Evolutionary conservation across 306 rosid genomes (phyloP), one percentile per base, ranked within the genome.

Genomic region (Echinosophora koreensis): DNA sequence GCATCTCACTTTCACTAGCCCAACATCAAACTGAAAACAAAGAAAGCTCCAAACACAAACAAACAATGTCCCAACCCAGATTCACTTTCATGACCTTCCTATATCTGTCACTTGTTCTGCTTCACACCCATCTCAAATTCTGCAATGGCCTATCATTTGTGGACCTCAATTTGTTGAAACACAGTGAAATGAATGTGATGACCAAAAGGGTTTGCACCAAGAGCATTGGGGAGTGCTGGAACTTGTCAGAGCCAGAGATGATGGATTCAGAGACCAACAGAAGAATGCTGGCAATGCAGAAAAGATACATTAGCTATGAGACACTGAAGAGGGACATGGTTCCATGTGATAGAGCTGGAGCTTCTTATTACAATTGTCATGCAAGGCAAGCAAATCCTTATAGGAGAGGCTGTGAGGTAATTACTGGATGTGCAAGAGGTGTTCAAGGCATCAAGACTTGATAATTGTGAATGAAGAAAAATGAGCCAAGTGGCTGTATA

Each of bases 351-450:
- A 90, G 58, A 30, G 80, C 92, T 13, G 98, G 98, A 3, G 93
- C 90, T 90, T 88, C 98, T 1, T 95, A 95, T 86, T 95, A 95
- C 78, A 89, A 88, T 71, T 95, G 98, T 47, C 90, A 92, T 77
- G 75, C 87, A 61, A 88, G 78, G 12, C 86, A 30, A 44, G 97
- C 92, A 2, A 85, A 95, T 77, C 94, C 90, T 54, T 95, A 95
- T 59, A 73, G 32, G 4, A 84, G 98, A 84, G 98, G 98, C 13
- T 95, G 98, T 63, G 97, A 88, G 77, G 84, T 90, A 11, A 95
- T 95, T 74, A 90, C 97, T 69, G 57, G 88, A 10, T 95, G 98
- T 82, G 97, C 95, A 15, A 88, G 98, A 89, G 97, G 90, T 83
- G 62, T 35, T 84, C 74, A 71, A 41, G 67, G 44, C 16, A 59